A percentile compares a stretch with the other conserved stretches of the same genome.
Conservation (phyloP, 1,139 yeast species). For the Geotrichum phurueaensis region DNA sequence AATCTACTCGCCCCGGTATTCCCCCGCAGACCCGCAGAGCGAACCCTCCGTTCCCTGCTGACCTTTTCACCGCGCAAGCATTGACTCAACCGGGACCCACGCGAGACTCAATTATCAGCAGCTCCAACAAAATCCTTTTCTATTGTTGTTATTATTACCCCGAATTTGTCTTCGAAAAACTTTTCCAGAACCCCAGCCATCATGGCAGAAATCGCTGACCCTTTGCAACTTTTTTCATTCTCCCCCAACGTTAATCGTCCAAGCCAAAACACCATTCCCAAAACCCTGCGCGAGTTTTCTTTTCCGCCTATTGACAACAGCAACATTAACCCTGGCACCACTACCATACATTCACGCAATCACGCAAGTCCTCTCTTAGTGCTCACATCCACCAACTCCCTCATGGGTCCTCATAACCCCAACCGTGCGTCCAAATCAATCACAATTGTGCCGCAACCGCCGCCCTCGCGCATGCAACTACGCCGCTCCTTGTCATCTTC, state of each 20-base stretch:
- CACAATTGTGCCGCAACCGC: conserved; percentile 6
- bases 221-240: not conserved
- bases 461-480: conserved; percentile 16
- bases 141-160: too few relatives aligned
- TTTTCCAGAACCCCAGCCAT: not conserved
- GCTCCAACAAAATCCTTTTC: too few relatives aligned
- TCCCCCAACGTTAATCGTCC: not conserved
- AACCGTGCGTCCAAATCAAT: not conserved
- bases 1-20: too few relatives aligned
- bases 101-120: too few relatives aligned
- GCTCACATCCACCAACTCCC: not conserved
- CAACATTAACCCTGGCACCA: too few relatives aligned
- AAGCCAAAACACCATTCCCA: not conserved
- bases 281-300: not conserved
- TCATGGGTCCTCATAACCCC: not conserved
- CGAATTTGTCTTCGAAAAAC: too few relatives aligned
- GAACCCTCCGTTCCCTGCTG: too few relatives aligned
- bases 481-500: conserved; percentile 13
- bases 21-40: too few relatives aligned
- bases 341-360: not conserved
- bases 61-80: too few relatives aligned
- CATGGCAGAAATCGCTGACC: not conserved
- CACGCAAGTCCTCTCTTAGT: not conserved
- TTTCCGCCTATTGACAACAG: not conserved
- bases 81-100: too few relatives aligned